Base-by-base conservation (phyloP, 169 alveolate species). In the Eimeria falciformis region DNA sequence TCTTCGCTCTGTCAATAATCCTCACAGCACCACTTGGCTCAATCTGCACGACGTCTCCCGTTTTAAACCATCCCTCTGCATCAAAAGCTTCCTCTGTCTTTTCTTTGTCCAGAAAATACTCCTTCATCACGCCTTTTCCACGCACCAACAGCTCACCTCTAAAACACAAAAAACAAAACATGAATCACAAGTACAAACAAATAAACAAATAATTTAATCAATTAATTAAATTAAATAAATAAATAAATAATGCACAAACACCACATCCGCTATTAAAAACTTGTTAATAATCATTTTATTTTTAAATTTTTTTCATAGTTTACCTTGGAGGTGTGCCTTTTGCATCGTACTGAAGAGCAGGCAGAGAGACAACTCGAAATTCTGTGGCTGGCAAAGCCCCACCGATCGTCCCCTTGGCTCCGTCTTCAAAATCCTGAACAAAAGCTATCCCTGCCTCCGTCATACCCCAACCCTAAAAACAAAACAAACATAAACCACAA, bases 1-100 rank as follows among this genome's bases (percentile, higher is more conserved):
- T 96, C 89, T 98, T 98, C 55, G 95, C 96, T 91, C 99, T 94
- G 91, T 98, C 99, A 62, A 97, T 97, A 66, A 98, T 96, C 66
- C 95, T 97, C n/a, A 97, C 66, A 1, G 98, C 94, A 17, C 98
- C 98, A 73, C 93, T 95, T 2, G 94, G 96, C 65, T 56, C 69
- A 23, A 91, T 69, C 71, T 58, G 85, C 18, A 98, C 99, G 17
- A 98, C 96, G 93, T 98, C 99, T 29, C 99, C 99, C 33, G 98
- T 95, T 86, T 96, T 98, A 33, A 98, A 83, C 98, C 99, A 98
- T 1, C 98, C 99, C 27, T 97, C 98, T 25, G 68, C 90, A 94
- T 97, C 98, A 29, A 97, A 68, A 4, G 97, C 95, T 73, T 95
- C 98, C 12, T 79, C 65, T 25, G 98, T 97, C 89, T 93, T 94